Evolutionary conservation across 176 grass and related monocot genomes (phyloP).

Genomic region (Metroxylon sagu): DNA sequence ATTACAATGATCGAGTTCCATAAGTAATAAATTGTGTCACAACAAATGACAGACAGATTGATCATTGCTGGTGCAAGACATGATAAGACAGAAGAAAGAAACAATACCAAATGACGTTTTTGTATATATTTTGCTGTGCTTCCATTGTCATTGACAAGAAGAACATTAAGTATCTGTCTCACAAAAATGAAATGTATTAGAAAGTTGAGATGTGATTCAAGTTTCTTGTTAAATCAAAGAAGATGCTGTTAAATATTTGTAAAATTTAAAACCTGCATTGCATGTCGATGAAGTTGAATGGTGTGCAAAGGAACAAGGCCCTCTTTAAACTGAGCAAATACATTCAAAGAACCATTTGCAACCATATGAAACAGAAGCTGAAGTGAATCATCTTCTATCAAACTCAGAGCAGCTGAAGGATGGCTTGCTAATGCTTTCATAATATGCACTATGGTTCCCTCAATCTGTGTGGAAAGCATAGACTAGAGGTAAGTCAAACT

Average conservation of each 20-base stretch:
- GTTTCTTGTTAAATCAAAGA: background rate
- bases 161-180: conserved; percentile 87
- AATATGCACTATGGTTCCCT: conserved; percentile 86
- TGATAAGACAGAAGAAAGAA: conserved; percentile 9
- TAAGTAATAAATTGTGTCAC: no score
- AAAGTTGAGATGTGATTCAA: conserved; percentile 22
- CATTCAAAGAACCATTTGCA: conserved; percentile 66
- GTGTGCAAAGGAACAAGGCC: conserved; percentile 85
- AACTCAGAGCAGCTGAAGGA: conserved; percentile 75
- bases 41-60: no score
- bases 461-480: conserved; percentile 45
- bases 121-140: conserved; percentile 85
- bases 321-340: conserved; percentile 78
- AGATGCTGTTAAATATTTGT: background rate
- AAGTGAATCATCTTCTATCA: conserved; percentile 93
- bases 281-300: conserved; percentile 98
- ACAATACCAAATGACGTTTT: conserved; percentile 79
- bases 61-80: no score
- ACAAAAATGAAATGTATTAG: conserved; percentile 23
- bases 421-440: conserved; percentile 98
- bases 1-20: no score
- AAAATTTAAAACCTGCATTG: conserved; percentile 67
- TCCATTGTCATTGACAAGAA: conserved; percentile 94
- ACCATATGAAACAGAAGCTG: conserved; percentile 97
- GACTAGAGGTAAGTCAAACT: conserved; percentile 35